A percentile compares a stretch with the other conserved stretches of the same genome.
These are phyloP conservation scores for Nitzschia inconspicua DNA, from an alignment of 108 stramenopile genomes.

Conservation along the genomic window DNA sequence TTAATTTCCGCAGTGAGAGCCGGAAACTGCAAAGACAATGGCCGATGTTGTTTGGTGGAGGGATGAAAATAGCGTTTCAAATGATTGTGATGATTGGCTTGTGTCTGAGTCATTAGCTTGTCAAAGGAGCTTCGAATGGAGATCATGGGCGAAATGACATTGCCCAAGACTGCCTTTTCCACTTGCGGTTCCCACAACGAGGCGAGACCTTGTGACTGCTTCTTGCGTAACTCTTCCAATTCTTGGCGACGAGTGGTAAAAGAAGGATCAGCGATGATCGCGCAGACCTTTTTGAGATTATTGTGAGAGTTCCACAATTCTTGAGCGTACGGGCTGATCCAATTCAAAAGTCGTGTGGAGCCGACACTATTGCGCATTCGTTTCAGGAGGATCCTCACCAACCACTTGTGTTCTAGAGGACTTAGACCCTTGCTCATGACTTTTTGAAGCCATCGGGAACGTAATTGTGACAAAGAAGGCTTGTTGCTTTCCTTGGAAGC, in stretches of 20 bases:
- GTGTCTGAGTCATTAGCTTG: constrained; percentile 44
- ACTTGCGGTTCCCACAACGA: constrained; percentile 35
- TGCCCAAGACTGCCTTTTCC: constrained; percentile 36
- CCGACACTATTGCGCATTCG: constrained; percentile 57
- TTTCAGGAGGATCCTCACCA: constrained; percentile 67
- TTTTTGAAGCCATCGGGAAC: constrained; percentile 17
- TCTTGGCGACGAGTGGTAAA: constrained; percentile 1
- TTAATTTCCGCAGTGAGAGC: constrained; percentile 78
- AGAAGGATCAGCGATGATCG: constrained; percentile 32
- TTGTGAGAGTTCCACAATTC: constrained; percentile 34
- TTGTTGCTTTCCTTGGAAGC: background rate
- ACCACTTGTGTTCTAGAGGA: constrained; percentile 85
- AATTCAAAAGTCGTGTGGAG: constrained; percentile 40
- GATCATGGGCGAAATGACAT: constrained; percentile 73
- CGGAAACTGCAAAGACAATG: constrained; percentile 65
- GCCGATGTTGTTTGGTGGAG: background rate
- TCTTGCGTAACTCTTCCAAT: constrained; percentile 1
- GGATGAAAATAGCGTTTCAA: constrained; percentile 8
- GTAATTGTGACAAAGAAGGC: background rate
- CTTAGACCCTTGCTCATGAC: constrained; percentile 18
- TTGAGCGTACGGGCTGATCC: constrained; percentile 42
- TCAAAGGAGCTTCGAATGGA: constrained; percentile 57
- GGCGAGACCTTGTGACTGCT: background rate
- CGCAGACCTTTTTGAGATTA: constrained; percentile 35
- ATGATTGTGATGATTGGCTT: constrained; percentile 39